A percentile compares a stretch with the other conserved stretches of the same genome.
These are phyloP conservation scores for Coniochaeta sp. DNA, from an alignment of 2,329 filamentous ascomycete species.

Conservation along the genomic window DNA sequence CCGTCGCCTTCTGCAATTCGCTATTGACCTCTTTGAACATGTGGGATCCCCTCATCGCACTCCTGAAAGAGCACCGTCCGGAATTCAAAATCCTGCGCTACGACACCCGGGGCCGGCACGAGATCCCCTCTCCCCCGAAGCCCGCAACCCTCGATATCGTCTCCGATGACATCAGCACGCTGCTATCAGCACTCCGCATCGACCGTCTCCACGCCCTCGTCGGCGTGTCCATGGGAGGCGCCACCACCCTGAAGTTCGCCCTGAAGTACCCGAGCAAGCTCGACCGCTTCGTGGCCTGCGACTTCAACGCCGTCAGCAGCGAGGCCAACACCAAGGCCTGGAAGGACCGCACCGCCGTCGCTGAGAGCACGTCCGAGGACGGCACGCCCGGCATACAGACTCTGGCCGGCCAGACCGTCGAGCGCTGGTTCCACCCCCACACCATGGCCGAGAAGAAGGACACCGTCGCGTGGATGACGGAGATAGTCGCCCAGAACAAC, in stretches of 20 bases:
- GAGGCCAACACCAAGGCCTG: slow-evolving; percentile 71
- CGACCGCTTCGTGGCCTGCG: slow-evolving; percentile 61
- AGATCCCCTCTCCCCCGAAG: slow-evolving; percentile 35
- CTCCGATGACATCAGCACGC: slow-evolving; percentile 56
- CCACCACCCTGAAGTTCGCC: slow-evolving; percentile 67
- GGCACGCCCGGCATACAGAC: slow-evolving; percentile 52
- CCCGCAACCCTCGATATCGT: slow-evolving; percentile 58
- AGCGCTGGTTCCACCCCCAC: slow-evolving; percentile 68
- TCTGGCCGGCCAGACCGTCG: slow-evolving; percentile 64
- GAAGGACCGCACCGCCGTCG: slow-evolving; percentile 66
- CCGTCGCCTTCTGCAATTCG: slow-evolving; percentile 72
- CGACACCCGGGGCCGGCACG: slow-evolving; percentile 63
- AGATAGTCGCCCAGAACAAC: slow-evolving; percentile 63
- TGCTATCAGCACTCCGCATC: slow-evolving; percentile 66
- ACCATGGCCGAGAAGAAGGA: slow-evolving; percentile 37
- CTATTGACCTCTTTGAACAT: slow-evolving; percentile 72
- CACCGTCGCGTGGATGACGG: slow-evolving; percentile 49
- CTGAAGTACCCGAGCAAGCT: slow-evolving; percentile 57
- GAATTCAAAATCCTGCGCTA: slow-evolving; percentile 71
- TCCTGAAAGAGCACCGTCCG: slow-evolving; percentile 53
- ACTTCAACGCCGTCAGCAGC: slow-evolving; percentile 70
- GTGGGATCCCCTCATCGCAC: slow-evolving; percentile 67
- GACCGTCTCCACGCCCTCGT: slow-evolving; percentile 59
- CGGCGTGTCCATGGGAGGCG: slow-evolving; percentile 77
- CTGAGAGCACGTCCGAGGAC: slow-evolving; percentile 43